Percentiles rank a stretch among this genome's conserved stretches.
These are phyloP conservation scores for Gonium pectorale DNA, from an alignment of 139 green algal species.

Conservation along the genomic window DNA sequence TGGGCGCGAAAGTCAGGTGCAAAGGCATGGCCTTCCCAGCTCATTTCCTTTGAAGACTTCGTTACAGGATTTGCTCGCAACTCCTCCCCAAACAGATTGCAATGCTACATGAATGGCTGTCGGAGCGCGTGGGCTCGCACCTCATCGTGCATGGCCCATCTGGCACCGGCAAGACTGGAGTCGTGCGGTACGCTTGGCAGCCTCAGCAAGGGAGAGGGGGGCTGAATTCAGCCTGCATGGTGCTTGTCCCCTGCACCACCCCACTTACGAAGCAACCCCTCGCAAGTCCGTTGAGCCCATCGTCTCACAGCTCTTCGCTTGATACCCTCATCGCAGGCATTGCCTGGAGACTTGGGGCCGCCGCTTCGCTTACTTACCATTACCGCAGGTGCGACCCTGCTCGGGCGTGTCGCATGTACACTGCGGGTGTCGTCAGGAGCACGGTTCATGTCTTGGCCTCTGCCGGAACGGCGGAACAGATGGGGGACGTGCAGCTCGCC, in stretches of 20 bases:
- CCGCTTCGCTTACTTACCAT: slow-evolving; percentile 16
- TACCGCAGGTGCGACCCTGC: slow-evolving; percentile 11
- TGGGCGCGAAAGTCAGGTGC: slow-evolving; percentile 20
- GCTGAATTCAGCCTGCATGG: no score
- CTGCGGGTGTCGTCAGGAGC: no score
- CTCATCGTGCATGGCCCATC: slow-evolving; percentile 25
- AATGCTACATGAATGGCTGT: slow-evolving; percentile 10
- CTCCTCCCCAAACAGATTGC: background rate
- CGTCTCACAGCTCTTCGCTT: background rate
- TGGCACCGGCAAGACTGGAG: slow-evolving; percentile 18
- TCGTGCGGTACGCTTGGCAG: slow-evolving; percentile 3
- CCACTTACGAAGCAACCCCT: background rate
- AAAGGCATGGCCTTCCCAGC: background rate
- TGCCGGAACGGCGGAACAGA: no score
- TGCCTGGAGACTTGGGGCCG: slow-evolving; percentile 22
- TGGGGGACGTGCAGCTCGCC: background rate
- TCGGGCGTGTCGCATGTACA: background rate
- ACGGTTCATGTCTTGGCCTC: no score
- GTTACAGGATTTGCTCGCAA: background rate
- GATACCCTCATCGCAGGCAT: background rate
- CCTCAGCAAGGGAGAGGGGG: no score
- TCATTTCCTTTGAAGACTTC: background rate
- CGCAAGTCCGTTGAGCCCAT: background rate
- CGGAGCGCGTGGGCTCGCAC: background rate
- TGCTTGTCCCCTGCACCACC: no score